A percentile compares a stretch with the other conserved stretches of the same genome.
Conservation (phyloP, 2,329 filamentous ascomycete species). For the Truncatella angustata region DNA sequence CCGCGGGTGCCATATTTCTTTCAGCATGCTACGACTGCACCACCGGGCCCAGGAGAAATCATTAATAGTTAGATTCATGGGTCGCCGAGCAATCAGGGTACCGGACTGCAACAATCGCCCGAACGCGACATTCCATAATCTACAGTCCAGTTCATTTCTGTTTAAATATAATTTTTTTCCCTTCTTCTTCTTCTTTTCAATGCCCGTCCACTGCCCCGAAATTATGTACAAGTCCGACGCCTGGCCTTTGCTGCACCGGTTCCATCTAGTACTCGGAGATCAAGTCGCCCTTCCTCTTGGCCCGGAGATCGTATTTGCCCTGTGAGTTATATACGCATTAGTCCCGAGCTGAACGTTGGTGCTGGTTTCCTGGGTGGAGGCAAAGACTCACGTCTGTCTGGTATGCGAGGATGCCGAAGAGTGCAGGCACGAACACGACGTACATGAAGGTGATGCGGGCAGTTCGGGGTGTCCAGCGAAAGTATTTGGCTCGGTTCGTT, state of each 20-base stretch:
- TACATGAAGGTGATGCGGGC: constrained; percentile 79
- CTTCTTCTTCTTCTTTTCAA: no score
- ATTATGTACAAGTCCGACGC: constrained; percentile 41
- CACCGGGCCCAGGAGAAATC: not conserved
- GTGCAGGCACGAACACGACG: constrained; percentile 67
- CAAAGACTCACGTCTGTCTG: constrained; percentile 76
- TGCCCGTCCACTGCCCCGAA: not conserved
- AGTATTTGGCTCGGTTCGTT: constrained; percentile 86
- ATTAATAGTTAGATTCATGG: not conserved
- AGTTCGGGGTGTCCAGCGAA: constrained; percentile 86
- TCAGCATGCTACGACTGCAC: not conserved
- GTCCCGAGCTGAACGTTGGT: not conserved
- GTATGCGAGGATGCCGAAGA: constrained; percentile 71
- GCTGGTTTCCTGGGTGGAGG: not conserved
- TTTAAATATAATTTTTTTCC: not conserved
- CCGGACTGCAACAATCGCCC: not conserved
- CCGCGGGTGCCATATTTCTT: no score
- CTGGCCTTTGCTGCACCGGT: not conserved
- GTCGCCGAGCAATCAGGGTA: not conserved
- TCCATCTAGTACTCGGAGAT: constrained; percentile 68
- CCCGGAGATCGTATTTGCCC: constrained; percentile 84
- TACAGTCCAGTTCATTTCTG: not conserved
- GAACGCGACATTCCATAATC: not conserved
- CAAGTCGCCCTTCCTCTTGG: constrained; percentile 85
- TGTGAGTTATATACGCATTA: constrained; percentile 34